phyloP scores from a whole-genome alignment of 331 rosid genomes.

The Pyrus hybrid region DNA sequence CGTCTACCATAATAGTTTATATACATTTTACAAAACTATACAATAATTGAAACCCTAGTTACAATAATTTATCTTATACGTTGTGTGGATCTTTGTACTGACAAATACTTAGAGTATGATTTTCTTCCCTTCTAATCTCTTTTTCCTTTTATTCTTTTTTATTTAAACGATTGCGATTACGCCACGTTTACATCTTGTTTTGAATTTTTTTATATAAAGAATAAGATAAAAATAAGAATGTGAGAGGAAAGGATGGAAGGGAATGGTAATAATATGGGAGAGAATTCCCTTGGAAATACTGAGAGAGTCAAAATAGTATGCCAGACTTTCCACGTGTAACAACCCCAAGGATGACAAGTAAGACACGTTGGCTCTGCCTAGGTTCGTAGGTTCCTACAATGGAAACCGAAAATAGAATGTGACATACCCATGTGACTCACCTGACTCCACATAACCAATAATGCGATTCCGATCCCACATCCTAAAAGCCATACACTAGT shows the following conservation, averaged over 20 bases:
- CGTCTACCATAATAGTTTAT: too few relatives aligned
- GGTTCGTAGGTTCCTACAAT: not conserved
- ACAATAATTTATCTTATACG: not conserved
- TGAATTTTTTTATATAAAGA: too few relatives aligned
- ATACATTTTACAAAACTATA: not conserved
- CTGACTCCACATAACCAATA: constrained; percentile 10
- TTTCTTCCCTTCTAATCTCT: not conserved
- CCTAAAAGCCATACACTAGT: not conserved
- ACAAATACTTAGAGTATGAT: not conserved
- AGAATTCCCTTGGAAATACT: too few relatives aligned
- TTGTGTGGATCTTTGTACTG: not conserved
- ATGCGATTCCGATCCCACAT: constrained; percentile 6
- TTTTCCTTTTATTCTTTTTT: too few relatives aligned
- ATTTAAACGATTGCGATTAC: too few relatives aligned
- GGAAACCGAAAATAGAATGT: constrained; percentile 12
- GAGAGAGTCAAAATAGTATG: not conserved
- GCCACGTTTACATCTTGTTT: too few relatives aligned
- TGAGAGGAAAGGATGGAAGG: too few relatives aligned
- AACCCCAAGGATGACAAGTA: constrained; percentile 3
- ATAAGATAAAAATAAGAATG: too few relatives aligned
- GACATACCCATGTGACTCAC: constrained; percentile 18
- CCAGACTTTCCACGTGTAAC: not conserved
- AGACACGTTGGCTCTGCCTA: not conserved
- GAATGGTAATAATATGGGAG: too few relatives aligned
- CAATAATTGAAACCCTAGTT: not conserved